A percentile compares a stretch with the other conserved stretches of the same genome.
Conservation (phyloP, 805 yeast genomes). For the Scheffersomyces coipomensis region DNA sequence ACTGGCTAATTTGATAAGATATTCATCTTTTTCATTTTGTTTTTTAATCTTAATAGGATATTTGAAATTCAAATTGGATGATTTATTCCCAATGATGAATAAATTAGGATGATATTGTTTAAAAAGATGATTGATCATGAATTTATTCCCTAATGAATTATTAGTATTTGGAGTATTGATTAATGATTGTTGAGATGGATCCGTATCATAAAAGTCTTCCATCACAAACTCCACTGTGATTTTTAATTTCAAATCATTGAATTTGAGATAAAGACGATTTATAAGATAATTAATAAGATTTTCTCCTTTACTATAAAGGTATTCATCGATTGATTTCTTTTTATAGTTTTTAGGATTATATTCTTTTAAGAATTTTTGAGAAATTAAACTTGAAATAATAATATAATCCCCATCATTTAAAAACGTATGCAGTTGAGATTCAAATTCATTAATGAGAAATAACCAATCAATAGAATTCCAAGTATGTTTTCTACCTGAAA, state of each 20-base stretch:
- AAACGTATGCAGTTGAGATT: conserved; percentile 12
- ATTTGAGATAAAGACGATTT: conserved; percentile 7
- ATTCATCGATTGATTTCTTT: conserved; percentile 13
- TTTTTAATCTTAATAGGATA: conserved; percentile 31
- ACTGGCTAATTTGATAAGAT: conserved; percentile 34
- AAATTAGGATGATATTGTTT: conserved; percentile 42
- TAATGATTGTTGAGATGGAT: background rate
- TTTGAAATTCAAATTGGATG: conserved; percentile 41
- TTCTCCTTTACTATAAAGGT: conserved; percentile 22
- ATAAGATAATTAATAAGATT: conserved; percentile 22
- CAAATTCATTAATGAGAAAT: conserved; percentile 14
- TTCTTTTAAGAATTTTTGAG: conserved; percentile 14
- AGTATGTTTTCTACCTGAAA: conserved; percentile 43
- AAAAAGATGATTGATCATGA: conserved; percentile 34
- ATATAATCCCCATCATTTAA: conserved; percentile 38
- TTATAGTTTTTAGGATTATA: conserved; percentile 6
- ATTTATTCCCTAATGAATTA: conserved; percentile 22
- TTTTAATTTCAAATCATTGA: conserved; percentile 27
- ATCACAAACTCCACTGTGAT: conserved; percentile 39
- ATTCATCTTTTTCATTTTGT: conserved; percentile 17
- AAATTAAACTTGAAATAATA: conserved; percentile 34
- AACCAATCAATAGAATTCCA: conserved; percentile 45
- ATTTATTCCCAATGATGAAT: conserved; percentile 34
- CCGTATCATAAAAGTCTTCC: conserved; percentile 13
- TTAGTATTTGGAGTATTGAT: background rate